Base-by-base conservation (phyloP, 768 basidiomycete genomes). In the Kwoniella sp. region DNA sequence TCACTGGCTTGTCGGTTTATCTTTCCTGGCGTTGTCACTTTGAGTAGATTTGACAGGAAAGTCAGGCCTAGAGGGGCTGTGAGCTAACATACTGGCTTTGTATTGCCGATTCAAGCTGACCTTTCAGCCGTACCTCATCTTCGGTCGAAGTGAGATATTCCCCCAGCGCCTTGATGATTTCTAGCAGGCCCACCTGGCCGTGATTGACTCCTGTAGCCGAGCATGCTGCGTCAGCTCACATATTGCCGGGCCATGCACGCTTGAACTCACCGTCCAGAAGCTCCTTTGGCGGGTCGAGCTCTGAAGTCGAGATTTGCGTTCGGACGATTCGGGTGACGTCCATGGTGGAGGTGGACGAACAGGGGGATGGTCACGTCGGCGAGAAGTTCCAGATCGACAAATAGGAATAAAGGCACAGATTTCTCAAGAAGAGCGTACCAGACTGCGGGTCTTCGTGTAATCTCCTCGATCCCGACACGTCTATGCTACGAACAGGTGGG, bases 71-170 rank as follows among this genome's bases (percentile, higher is more conserved):
- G 27, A 37, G 41, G 41, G 25, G 5, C 14, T 3, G 25, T 32
- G 3, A 56, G 46, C 25, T 33, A 45, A 43, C 34, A 33, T 9
- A 31, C 7, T 15, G 3, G 28, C 11, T 27, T 44, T 39, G 11
- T 19, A 12, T 38, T 19, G 29, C 20, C 19, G 14, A 34, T 12
- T 17, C 19, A 9, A 37, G 45, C 63, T 39, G 53, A 89, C 93
- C 93, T 78, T 89, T 89, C 8, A 82, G 81, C 25, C 93, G 80
- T 10, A 86, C 73, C 3, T 79, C 77, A 62, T 85, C 87, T 48
- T 93, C 87, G 51, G 91, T 88, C 1, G 88, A 84, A 0, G 88
- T 92, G 12, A 99, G 77, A 65, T 87, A 90, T 60, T 88, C 85
- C 34, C 89, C 89, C 0, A 95, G 80, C 22, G 84, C 83, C 68